These are phyloP conservation scores for Pseudogymnoascus sp. DNA, from an alignment of 2,329 filamentous ascomycete species.

Conservation along the genomic window DNA sequence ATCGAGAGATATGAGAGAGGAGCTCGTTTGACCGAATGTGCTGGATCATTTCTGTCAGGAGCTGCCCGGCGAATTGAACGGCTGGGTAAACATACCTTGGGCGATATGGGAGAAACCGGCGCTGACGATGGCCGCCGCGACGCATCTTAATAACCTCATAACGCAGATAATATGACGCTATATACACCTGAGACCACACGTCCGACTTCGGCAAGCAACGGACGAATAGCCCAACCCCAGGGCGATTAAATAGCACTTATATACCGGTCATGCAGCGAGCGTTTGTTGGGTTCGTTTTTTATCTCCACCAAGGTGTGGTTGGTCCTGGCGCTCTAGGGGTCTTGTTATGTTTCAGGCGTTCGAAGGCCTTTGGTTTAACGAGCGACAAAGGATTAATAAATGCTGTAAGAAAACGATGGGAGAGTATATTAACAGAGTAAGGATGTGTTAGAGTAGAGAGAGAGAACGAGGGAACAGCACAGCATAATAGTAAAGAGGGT, in stretches of 20 bases:
- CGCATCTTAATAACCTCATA: slow-evolving; percentile 8
- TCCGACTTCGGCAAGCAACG: background rate
- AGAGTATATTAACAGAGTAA: background rate
- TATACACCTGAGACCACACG: background rate
- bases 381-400: slow-evolving; percentile 4
- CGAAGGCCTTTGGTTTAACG: background rate
- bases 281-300: background rate
- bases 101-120: background rate
- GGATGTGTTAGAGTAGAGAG: background rate
- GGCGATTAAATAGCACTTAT: background rate
- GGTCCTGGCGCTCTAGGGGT: slow-evolving; percentile 1
- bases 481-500: background rate
- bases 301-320: background rate
- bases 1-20: slow-evolving; percentile 66
- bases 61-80: background rate
- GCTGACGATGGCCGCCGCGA: slow-evolving; percentile 8
- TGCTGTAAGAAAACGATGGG: background rate
- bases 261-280: background rate
- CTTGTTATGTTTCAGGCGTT: background rate
- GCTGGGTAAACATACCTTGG: slow-evolving; percentile 1
- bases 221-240: slow-evolving; percentile 4
- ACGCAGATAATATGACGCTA: background rate
- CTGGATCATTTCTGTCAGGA: slow-evolving; percentile 30
- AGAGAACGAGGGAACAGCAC: background rate
- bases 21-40: slow-evolving; percentile 65